Evolutionary conservation across 2,329 filamentous ascomycete species (phyloP), one percentile per base, ranked within the genome.

Genomic region (Fusarium chuoi): DNA sequence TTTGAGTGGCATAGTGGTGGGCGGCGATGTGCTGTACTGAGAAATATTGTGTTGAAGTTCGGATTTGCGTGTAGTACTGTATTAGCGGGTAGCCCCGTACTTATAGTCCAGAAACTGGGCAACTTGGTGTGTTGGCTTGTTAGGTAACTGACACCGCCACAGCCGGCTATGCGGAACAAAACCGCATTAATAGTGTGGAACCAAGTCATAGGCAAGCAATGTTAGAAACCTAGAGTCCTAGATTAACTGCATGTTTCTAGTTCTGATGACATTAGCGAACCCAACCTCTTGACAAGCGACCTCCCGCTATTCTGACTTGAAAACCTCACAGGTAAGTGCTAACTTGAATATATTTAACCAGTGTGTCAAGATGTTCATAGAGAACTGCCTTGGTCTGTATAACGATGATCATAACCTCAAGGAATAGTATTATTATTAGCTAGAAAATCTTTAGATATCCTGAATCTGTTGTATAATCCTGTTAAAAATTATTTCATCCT

Each of bases 21-120:
- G 24, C 0, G 11, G 0, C 6, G 15, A 4, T 49, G 3, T 35
- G 30, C 12, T 14, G 30, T 14, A 17, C 1, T 4, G 6, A 35
- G 22, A 7, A 11, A 20, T 3, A 4, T 14, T 51, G 8, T 3
- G 30, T 3, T 22, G 28, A 20, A 11, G 22, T 7, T 24, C 5
- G 2, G 10, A 14, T n/a, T 33, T 9, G 5, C 5, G 10, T 5
- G 3, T 17, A 7, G 13, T 6, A 7, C 12, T 28, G 6, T 22
- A 13, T 22, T 26, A 3, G 26, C 13, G 26, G 45, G 13, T 11
- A 11, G 13, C 9, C 26, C 6, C 3, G 26, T 48, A 22, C 5
- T 48, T 48, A 30, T 22, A 28, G 18, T 2, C 11, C 13, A 3
- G 26, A 15, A 28, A 28, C 18, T 11, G 6, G 8, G 8, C 22